Conservation (phyloP, 805 yeast genomes). For the Saturnispora gosingensis region DNA sequence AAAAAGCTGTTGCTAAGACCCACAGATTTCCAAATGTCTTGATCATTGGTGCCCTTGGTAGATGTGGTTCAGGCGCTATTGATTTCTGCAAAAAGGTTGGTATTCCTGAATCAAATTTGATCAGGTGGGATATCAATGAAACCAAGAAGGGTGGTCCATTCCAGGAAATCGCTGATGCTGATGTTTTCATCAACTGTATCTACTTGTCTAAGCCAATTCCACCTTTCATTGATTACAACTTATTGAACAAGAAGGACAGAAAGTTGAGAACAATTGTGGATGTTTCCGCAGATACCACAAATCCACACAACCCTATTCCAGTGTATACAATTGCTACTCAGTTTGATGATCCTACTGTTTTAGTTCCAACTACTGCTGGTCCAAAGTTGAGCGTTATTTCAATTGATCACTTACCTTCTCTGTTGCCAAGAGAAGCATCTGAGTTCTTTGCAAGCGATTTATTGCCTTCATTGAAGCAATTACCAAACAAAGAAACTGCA, state of each 20-base stretch:
- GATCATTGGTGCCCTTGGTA: conserved; percentile 94
- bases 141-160: conserved; percentile 97
- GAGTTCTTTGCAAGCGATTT: conserved; percentile 84
- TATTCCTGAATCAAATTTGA: conserved; percentile 71
- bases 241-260: conserved; percentile 60
- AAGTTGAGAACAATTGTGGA: conserved; percentile 87
- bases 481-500: conserved; percentile 72
- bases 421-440: conserved; percentile 95
- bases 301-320: conserved; percentile 97
- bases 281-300: conserved; percentile 97
- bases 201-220: conserved; percentile 89
- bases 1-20: conserved; percentile 47
- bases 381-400: conserved; percentile 87
- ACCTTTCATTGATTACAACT: conserved; percentile 70
- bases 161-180: conserved; percentile 78
- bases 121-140: conserved; percentile 96
- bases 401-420: conserved; percentile 91
- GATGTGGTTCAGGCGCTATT: conserved; percentile 97
- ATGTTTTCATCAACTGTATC: conserved; percentile 92
- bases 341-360: conserved; percentile 83
- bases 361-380: conserved; percentile 68
- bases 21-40: conserved; percentile 69
- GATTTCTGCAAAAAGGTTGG: conserved; percentile 78
- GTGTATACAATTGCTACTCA: conserved; percentile 86
- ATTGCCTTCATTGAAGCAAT: conserved; percentile 77